These are phyloP conservation scores for Favolaschia claudopus DNA, from an alignment of 768 basidiomycete genomes.

Conservation along the genomic window DNA sequence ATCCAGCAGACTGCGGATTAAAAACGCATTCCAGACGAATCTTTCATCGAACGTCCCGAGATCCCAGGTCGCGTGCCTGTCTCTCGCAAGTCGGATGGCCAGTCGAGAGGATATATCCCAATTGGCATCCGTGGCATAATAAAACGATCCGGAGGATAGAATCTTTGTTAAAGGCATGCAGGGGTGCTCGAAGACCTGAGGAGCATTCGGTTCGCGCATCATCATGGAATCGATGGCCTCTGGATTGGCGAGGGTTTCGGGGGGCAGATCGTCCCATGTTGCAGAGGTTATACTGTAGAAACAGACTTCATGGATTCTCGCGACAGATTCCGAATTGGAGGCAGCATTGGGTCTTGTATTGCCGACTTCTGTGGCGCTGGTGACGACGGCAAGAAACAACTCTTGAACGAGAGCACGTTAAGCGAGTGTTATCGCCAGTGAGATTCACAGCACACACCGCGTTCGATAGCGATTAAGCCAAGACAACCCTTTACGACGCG, in stretches of 20 bases:
- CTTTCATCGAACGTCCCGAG: constrained; percentile 76
- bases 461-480: constrained; percentile 78
- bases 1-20: constrained; percentile 85
- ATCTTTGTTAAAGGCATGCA: constrained; percentile 91
- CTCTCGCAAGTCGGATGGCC: constrained; percentile 68
- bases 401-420: too few relatives aligned
- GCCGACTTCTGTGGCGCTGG: constrained; percentile 78
- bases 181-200: constrained; percentile 85
- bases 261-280: constrained; percentile 80
- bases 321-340: constrained; percentile 68
- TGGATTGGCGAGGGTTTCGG: constrained; percentile 62
- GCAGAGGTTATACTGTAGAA: constrained; percentile 90
- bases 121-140: constrained; percentile 80
- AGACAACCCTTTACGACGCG: constrained; percentile 84
- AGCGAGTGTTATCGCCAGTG: not conserved
- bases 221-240: constrained; percentile 60
- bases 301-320: constrained; percentile 85
- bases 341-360: constrained; percentile 66
- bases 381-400: constrained; percentile 85
- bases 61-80: constrained; percentile 52
- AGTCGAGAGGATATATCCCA: constrained; percentile 94
- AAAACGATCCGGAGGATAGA: constrained; percentile 91
- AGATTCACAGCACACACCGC: constrained; percentile 52
- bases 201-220: constrained; percentile 50
- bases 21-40: constrained; percentile 96